A percentile compares a stretch with the other conserved stretches of the same genome.
Conservation (phyloP, 495 filamentous ascomycete genomes). For the Penicillium tannophilum region DNA sequence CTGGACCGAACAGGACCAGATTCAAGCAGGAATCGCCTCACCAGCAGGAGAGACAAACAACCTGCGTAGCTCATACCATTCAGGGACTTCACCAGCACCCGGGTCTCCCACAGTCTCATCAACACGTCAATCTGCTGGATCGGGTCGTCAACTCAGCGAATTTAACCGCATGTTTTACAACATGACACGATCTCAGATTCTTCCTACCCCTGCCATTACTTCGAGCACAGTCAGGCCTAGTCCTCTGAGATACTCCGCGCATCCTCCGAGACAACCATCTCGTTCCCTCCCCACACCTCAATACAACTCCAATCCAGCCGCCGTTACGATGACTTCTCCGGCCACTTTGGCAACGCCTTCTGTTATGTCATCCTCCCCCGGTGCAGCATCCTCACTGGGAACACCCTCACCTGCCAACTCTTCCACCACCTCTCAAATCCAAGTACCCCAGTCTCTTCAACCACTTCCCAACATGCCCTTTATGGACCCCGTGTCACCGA, state of each 20-base stretch:
- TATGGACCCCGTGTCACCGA: slow-evolving; percentile 30
- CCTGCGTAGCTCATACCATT: slow-evolving; percentile 17
- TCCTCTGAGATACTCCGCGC: slow-evolving; percentile 30
- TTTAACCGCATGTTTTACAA: slow-evolving; percentile 45
- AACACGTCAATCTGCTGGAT: slow-evolving; percentile 2
- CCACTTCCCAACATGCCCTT: slow-evolving; percentile 17
- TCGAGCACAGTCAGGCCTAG: slow-evolving; percentile 26
- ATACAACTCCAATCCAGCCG: slow-evolving; percentile 20
- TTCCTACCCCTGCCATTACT: slow-evolving; percentile 20
- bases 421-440: slow-evolving; percentile 9
- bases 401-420: slow-evolving; percentile 17
- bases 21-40: slow-evolving; percentile 38
- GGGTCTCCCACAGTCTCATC: slow-evolving; percentile 10
- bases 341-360: neutral
- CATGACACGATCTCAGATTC: slow-evolving; percentile 40
- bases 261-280: slow-evolving; percentile 17
- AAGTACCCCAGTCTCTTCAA: slow-evolving; percentile 12
- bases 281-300: slow-evolving; percentile 17
- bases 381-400: slow-evolving; percentile 11
- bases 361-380: slow-evolving; percentile 17
- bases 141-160: slow-evolving; percentile 28
- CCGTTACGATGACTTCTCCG: slow-evolving; percentile 3
- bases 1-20: slow-evolving; percentile 52
- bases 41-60: slow-evolving; percentile 24
- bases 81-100: slow-evolving; percentile 8